These are phyloP conservation scores for Magnaporthiopsis incrustans DNA, from an alignment of 2,329 filamentous ascomycete species.

Conservation along the genomic window DNA sequence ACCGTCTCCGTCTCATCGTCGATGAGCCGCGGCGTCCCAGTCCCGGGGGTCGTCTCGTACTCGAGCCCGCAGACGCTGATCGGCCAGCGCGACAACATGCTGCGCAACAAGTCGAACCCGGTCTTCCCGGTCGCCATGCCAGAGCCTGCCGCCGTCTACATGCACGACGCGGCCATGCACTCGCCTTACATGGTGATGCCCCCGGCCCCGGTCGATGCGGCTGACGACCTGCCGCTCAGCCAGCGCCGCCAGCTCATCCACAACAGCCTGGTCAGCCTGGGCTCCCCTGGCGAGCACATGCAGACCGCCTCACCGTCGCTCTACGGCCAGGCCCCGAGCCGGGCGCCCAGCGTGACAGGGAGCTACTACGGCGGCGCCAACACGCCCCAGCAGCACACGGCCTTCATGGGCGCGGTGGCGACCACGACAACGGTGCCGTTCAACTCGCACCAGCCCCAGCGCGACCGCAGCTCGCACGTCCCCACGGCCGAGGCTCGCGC, in stretches of 20 bases:
- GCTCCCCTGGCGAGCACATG: constrained; percentile 3
- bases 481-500: constrained; percentile 40
- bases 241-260: constrained; percentile 56
- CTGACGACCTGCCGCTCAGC: constrained; percentile 65
- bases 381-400: neutral
- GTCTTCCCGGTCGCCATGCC: constrained; percentile 10
- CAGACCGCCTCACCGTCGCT: constrained; percentile 5
- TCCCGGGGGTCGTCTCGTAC: constrained; percentile 41
- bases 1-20: constrained; percentile 11
- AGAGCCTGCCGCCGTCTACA: constrained; percentile 10
- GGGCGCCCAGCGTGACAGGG: neutral
- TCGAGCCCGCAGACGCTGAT: constrained; percentile 47
- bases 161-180: neutral
- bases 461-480: constrained; percentile 29
- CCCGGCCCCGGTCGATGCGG: constrained; percentile 24
- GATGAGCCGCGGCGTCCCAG: constrained; percentile 17
- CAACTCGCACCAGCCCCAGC: constrained; percentile 47
- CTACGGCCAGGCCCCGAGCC: constrained; percentile 9
- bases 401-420: constrained; percentile 11
- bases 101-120: constrained; percentile 38
- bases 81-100: constrained; percentile 45
- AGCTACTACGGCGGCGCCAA: neutral
- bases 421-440: constrained; percentile 31
- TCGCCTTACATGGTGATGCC: constrained; percentile 3
- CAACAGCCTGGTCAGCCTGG: constrained; percentile 30